Percentiles rank a stretch among this genome's conserved stretches.
Evolutionary conservation across 768 basidiomycete species (phyloP).

Genomic region (Suillus hirtellus): DNA sequence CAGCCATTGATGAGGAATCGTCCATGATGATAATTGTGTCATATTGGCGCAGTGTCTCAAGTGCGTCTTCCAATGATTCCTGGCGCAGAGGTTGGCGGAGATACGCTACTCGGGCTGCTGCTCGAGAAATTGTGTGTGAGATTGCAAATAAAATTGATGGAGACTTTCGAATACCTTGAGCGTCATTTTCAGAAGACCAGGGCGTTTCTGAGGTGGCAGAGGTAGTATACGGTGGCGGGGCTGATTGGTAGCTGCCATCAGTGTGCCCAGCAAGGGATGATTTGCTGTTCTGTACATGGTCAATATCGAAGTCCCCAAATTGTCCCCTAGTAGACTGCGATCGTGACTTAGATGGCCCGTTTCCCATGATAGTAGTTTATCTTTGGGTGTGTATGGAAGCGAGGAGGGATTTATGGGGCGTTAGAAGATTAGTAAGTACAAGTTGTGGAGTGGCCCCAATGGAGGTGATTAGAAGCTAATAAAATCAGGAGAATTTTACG

Average conservation of each 20-base stretch:
- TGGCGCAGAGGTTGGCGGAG: conserved; percentile 27
- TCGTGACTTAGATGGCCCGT: conserved; percentile 17
- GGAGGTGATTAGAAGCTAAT: neutral
- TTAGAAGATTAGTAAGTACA: no score
- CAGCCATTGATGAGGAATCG: conserved; percentile 60
- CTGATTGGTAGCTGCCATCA: conserved; percentile 7
- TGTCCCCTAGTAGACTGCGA: conserved; percentile 11
- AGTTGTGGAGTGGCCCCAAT: neutral
- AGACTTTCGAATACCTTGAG: conserved; percentile 25
- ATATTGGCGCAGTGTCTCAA: conserved; percentile 44
- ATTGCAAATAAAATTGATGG: conserved; percentile 26
- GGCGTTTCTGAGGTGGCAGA: conserved; percentile 6
- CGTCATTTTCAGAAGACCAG: conserved; percentile 10
- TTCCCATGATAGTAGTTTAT: conserved; percentile 13
- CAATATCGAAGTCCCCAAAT: conserved; percentile 2
- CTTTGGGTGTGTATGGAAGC: neutral
- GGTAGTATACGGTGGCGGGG: conserved; percentile 28
- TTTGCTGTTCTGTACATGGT: conserved; percentile 8
- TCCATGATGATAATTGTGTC: conserved; percentile 62
- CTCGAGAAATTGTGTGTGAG: conserved; percentile 20
- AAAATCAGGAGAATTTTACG: neutral
- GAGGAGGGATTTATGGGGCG: neutral
- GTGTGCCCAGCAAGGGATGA: neutral
- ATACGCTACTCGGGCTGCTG: neutral
- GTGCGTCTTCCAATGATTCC: conserved; percentile 30